Evolutionary conservation across 2,329 filamentous ascomycete species (phyloP), one percentile per base, ranked within the genome.

Genomic region (Fusarium nurragi): DNA sequence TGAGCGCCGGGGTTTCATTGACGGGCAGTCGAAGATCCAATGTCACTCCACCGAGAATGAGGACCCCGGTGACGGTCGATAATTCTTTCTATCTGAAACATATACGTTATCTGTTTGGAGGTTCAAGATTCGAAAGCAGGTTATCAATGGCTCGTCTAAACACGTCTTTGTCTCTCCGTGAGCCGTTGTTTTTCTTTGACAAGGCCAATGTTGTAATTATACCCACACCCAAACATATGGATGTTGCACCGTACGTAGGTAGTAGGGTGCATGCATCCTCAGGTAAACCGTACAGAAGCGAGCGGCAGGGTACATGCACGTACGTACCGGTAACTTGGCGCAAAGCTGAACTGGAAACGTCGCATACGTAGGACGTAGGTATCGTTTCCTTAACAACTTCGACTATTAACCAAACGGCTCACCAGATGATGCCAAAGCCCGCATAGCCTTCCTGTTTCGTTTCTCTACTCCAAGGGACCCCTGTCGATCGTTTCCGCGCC

Each of bases 371-470:
- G 26, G 26, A 30, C 26, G 9, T 16, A 34, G 4, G n/a, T 34
- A 40, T 28, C 28, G 30, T 47, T 56, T 60, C 32, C 57, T 46
- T 61, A 56, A 44, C 26, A 23, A 14, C 22, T 38, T 41, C 21
- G 28, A 28, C 23, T 60, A 48, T 47, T 60, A 36, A 54, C 22
- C 40, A 30, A 53, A 34, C 18, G 18, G 41, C 46, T 54, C 36
- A 38, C 34, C 28, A 36, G 38, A 60, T 40, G 36, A 55, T 60
- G 45, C 62, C 38, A 59, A 38, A 52, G 56, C 37, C 34, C 44
- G 54, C 54, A 43, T 51, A 55, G 62, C 37, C 40, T 69, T 62
- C 65, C 65, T 62, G 66, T 68, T 71, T 68, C 39, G 68, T 71
- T 71, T 71, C 64, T 52, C 19, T 22, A 18, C 16, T 4, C n/a